Percentiles rank a stretch among this genome's conserved stretches.
Evolutionary conservation across 495 filamentous ascomycete genomes (phyloP).

Genomic region (Xylaria scruposa): DNA sequence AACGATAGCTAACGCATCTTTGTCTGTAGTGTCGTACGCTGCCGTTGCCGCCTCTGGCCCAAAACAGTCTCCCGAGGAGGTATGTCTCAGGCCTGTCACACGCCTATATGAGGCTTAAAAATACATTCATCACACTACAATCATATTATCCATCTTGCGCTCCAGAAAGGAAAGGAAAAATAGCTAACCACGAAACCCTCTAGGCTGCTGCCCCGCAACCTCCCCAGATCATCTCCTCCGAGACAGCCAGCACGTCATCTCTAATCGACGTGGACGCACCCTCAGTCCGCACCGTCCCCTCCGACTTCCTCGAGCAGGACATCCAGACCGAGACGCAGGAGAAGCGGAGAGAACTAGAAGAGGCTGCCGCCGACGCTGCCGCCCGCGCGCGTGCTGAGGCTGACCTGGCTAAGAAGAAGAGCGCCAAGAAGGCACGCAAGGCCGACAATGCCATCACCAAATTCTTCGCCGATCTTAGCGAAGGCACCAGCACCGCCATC

Average conservation of each 20-base stretch:
- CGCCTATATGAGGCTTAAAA: neutral
- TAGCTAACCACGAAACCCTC: constrained; percentile 17
- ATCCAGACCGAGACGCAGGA: constrained; percentile 78
- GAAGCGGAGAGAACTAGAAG: constrained; percentile 51
- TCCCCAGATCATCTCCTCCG: constrained; percentile 65
- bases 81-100: constrained; percentile 42
- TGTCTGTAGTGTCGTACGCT: constrained; percentile 73
- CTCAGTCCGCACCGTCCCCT: constrained; percentile 71
- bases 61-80: constrained; percentile 74
- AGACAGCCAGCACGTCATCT: constrained; percentile 62
- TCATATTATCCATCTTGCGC: neutral
- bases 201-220: constrained; percentile 69
- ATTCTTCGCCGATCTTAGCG: constrained; percentile 43
- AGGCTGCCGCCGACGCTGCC: constrained; percentile 44
- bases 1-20: constrained; percentile 14
- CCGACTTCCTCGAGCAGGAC: constrained; percentile 67
- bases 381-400: constrained; percentile 52
- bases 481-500: constrained; percentile 44
- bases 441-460: constrained; percentile 49
- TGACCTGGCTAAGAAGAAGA: constrained; percentile 61
- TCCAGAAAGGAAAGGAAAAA: no score
- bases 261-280: constrained; percentile 80
- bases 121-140: no score
- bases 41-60: constrained; percentile 75
- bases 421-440: constrained; percentile 39